These are phyloP conservation scores for Hypoxylon sp. DNA, from an alignment of 2,329 filamentous ascomycete genomes.

Conservation along the genomic window DNA sequence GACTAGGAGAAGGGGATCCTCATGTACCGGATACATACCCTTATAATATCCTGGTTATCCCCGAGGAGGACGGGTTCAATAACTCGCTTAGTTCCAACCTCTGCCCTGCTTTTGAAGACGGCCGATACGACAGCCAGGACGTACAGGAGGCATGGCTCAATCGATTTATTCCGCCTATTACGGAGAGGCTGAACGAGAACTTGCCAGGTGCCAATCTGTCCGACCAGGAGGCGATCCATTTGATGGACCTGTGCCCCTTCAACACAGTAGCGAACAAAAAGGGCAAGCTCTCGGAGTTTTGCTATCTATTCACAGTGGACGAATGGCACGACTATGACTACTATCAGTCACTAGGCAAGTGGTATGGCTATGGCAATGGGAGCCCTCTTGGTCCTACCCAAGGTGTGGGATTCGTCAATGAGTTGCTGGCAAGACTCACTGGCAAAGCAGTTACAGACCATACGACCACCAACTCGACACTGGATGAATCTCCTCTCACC, in stretches of 20 bases:
- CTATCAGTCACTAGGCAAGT: slow-evolving; percentile 82
- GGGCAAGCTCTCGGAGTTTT: slow-evolving; percentile 76
- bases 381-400: slow-evolving; percentile 85
- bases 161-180: slow-evolving; percentile 75
- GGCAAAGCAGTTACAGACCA: slow-evolving; percentile 74
- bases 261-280: slow-evolving; percentile 75
- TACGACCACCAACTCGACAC: slow-evolving; percentile 81
- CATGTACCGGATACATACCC: slow-evolving; percentile 60
- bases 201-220: slow-evolving; percentile 76
- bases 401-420: slow-evolving; percentile 88
- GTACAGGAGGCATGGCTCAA: slow-evolving; percentile 69
- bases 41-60: slow-evolving; percentile 73
- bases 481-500: slow-evolving; percentile 73
- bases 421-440: slow-evolving; percentile 85
- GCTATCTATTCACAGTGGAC: slow-evolving; percentile 74
- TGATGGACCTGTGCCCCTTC: slow-evolving; percentile 94
- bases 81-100: slow-evolving; percentile 83
- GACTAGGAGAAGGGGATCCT: slow-evolving; percentile 53
- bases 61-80: slow-evolving; percentile 75
- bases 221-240: slow-evolving; percentile 69
- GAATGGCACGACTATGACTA: slow-evolving; percentile 89
- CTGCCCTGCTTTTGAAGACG: slow-evolving; percentile 77
- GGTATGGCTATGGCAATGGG: slow-evolving; percentile 82
- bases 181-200: slow-evolving; percentile 74
- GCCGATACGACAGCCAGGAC: slow-evolving; percentile 60